A percentile compares a stretch with the other conserved stretches of the same genome.
phyloP scores from a whole-genome alignment of 371 early-diverging fungal genomes.

The Syncephalastrum sp. region DNA sequence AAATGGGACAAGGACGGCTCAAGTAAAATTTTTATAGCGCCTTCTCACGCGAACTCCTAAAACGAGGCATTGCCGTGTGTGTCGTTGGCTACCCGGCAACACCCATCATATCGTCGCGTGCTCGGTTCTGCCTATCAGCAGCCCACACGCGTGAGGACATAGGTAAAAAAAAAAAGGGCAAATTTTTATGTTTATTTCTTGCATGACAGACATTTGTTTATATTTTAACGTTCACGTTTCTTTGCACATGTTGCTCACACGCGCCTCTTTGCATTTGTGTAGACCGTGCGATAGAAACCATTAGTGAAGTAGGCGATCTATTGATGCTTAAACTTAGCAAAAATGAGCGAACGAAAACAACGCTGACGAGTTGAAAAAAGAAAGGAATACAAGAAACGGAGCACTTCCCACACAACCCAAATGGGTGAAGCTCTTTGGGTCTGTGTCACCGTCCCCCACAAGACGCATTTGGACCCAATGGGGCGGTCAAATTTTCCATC shows the following conservation, averaged over 20 bases:
- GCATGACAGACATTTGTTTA: not conserved
- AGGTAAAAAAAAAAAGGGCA: constrained; percentile 18
- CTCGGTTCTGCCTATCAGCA: constrained; percentile 95
- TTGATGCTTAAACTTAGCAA: constrained; percentile 52
- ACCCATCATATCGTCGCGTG: constrained; percentile 91
- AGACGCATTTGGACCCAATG: too few species aligned
- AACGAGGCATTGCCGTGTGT: constrained; percentile 92
- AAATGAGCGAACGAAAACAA: too few species aligned
- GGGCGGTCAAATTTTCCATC: too few species aligned
- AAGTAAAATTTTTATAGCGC: constrained; percentile 46
- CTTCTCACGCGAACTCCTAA: constrained; percentile 92
- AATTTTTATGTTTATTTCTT: not conserved
- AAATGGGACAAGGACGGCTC: not conserved
- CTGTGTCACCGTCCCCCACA: too few species aligned
- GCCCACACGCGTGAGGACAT: constrained; percentile 97
- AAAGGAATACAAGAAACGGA: too few species aligned
- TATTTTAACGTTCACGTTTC: not conserved
- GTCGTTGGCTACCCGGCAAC: constrained; percentile 98
- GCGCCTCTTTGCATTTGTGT: not conserved
- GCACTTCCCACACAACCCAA: too few species aligned
- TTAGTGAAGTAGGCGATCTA: constrained; percentile 67
- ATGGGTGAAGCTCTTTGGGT: too few species aligned
- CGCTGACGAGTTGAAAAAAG: too few species aligned
- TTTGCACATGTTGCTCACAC: not conserved
- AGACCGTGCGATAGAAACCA: constrained; percentile 58